Percentiles rank a stretch among this genome's conserved stretches.
Evolutionary conservation across 2,329 filamentous ascomycete genomes (phyloP).

Genomic region (Ceratocystiopsis sp.): DNA sequence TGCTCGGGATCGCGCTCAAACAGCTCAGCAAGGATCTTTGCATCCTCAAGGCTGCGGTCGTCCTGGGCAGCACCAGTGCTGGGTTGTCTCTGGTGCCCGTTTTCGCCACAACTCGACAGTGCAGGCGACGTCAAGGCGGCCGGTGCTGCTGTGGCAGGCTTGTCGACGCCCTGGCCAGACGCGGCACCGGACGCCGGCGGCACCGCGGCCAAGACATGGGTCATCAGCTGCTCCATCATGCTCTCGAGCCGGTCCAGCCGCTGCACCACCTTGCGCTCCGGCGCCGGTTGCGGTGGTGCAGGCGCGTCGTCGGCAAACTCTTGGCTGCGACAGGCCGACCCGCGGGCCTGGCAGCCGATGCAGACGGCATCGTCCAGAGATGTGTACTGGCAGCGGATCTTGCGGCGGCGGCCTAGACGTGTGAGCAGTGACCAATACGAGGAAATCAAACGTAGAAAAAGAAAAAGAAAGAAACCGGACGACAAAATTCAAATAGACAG

Average conservation of each 20-base stretch:
- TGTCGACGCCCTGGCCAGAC: too few relatives aligned
- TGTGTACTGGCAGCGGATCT: conserved; percentile 29
- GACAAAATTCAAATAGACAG: background rate
- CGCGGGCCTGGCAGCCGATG: conserved; percentile 25
- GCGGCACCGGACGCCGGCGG: too few relatives aligned
- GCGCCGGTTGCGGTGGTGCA: conserved; percentile 8
- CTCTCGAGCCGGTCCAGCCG: conserved; percentile 28
- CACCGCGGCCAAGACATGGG: conserved; percentile 16
- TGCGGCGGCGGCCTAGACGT: conserved; percentile 23
- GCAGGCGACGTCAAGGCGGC: too few relatives aligned
- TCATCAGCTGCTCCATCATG: conserved; percentile 27
- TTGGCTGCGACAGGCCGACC: conserved; percentile 25
- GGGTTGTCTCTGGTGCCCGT: background rate
- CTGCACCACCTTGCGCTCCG: conserved; percentile 24
- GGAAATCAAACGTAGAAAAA: too few relatives aligned
- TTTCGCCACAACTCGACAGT: background rate
- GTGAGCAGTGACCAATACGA: too few relatives aligned
- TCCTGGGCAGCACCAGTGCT: background rate
- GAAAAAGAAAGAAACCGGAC: too few relatives aligned
- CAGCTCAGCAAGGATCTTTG: background rate
- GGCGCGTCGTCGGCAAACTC: conserved; percentile 22
- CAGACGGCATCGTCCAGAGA: conserved; percentile 23
- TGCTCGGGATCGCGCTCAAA: conserved; percentile 1
- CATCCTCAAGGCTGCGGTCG: background rate
- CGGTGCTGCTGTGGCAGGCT: too few relatives aligned